These are phyloP conservation scores for Termitomyces sp. DNA, from an alignment of 768 basidiomycete species.

Conservation along the genomic window DNA sequence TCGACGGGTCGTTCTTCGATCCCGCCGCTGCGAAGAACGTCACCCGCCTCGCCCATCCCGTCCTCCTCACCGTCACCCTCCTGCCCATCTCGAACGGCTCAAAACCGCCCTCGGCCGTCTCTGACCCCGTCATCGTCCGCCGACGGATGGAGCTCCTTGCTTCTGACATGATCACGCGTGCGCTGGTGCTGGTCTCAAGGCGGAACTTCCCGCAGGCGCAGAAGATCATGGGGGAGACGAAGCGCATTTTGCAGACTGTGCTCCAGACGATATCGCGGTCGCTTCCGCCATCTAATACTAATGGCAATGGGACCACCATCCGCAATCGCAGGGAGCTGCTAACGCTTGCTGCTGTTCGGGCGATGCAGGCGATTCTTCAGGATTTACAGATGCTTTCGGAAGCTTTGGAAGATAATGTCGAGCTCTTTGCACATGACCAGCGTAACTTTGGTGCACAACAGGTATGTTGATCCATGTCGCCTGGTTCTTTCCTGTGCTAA, in stretches of 20 bases:
- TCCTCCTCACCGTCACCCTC: constrained; percentile 91
- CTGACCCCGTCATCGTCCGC: constrained; percentile 88
- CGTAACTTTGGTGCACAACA: constrained; percentile 97
- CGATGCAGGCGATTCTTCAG: constrained; percentile 80
- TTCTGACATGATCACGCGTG: constrained; percentile 96
- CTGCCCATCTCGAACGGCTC: constrained; percentile 50
- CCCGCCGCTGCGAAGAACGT: constrained; percentile 81
- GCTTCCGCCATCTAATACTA: constrained; percentile 53
- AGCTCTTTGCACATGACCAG: constrained; percentile 89
- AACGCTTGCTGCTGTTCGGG: constrained; percentile 68
- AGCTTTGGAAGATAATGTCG: constrained; percentile 87
- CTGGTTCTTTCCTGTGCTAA: neutral
- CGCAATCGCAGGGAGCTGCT: constrained; percentile 79
- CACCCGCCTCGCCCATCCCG: constrained; percentile 86
- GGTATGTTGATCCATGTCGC: constrained; percentile 39
- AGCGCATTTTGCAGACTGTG: constrained; percentile 88
- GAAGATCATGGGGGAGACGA: constrained; percentile 87
- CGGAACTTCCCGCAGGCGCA: constrained; percentile 90
- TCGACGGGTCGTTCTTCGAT: constrained; percentile 94
- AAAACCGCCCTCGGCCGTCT: constrained; percentile 46
- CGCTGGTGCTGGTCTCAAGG: constrained; percentile 86
- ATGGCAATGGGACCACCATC: constrained; percentile 36
- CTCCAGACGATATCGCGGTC: constrained; percentile 78
- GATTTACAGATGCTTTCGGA: constrained; percentile 87
- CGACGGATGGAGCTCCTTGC: constrained; percentile 95